Conservation (phyloP, 768 basidiomycete genomes). For the Pholiota microspora region DNA sequence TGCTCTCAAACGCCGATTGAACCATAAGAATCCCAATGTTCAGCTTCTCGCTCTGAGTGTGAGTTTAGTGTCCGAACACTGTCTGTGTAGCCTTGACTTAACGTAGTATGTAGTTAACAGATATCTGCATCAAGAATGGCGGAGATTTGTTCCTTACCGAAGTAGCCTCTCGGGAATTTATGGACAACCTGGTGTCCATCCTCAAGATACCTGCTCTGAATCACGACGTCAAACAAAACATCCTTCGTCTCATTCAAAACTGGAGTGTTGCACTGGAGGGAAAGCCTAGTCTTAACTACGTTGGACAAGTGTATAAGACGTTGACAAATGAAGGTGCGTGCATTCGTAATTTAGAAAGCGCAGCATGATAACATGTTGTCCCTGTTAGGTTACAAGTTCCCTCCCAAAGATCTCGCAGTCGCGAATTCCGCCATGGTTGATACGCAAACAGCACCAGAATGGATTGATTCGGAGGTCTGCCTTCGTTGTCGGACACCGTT, state of each 20-base stretch:
- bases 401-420: constrained; percentile 68
- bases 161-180: constrained; percentile 85
- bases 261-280: constrained; percentile 92
- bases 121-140: constrained; percentile 95
- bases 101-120: constrained; percentile 66
- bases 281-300: constrained; percentile 70
- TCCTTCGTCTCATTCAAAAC: constrained; percentile 81
- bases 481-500: constrained; percentile 90
- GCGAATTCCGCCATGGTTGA: constrained; percentile 86
- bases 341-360: not conserved
- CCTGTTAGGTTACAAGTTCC: constrained; percentile 75
- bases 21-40: constrained; percentile 95
- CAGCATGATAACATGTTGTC: constrained; percentile 2
- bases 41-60: constrained; percentile 86
- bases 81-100: not conserved
- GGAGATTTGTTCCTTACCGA: constrained; percentile 89
- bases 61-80: constrained; percentile 29
- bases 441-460: constrained; percentile 90
- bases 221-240: constrained; percentile 78
- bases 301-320: constrained; percentile 76
- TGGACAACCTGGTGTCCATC: constrained; percentile 90
- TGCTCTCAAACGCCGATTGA: constrained; percentile 80
- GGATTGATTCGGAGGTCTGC: constrained; percentile 96
- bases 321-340: constrained; percentile 68
- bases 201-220: constrained; percentile 77